Evolutionary conservation across 2,329 filamentous ascomycete species (phyloP).

Genomic region (Mycosphaerella arachidis): DNA sequence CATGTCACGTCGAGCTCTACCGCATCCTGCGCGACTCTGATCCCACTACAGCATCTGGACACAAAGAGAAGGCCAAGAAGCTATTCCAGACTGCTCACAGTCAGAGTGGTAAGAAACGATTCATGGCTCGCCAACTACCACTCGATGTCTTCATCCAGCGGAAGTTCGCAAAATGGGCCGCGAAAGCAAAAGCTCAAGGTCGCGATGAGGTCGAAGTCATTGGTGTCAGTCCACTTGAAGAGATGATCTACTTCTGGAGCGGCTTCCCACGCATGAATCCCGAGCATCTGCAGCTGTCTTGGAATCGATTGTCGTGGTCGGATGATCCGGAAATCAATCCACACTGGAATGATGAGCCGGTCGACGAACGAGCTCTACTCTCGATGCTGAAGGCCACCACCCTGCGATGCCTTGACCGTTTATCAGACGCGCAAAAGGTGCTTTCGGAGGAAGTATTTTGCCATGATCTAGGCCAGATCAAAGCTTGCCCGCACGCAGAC

Average conservation of each 20-base stretch:
- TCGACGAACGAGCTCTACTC: slow-evolving; percentile 61
- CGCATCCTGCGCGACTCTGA: slow-evolving; percentile 51
- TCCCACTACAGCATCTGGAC: slow-evolving; percentile 45
- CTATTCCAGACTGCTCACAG: slow-evolving; percentile 67
- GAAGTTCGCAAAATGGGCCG: slow-evolving; percentile 86
- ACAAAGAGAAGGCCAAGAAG: slow-evolving; percentile 55
- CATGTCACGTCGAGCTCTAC: slow-evolving; percentile 76
- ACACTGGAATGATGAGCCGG: slow-evolving; percentile 48
- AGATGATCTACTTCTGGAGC: slow-evolving; percentile 95
- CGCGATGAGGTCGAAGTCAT: slow-evolving; percentile 73
- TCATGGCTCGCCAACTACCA: slow-evolving; percentile 84
- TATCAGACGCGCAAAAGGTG: slow-evolving; percentile 57
- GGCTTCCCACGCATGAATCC: slow-evolving; percentile 75
- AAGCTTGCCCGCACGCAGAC: slow-evolving; percentile 51
- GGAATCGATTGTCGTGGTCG: slow-evolving; percentile 63
- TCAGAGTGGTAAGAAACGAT: slow-evolving; percentile 76
- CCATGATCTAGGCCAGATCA: slow-evolving; percentile 53
- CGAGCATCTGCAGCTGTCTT: slow-evolving; percentile 59
- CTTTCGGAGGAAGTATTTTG: slow-evolving; percentile 60
- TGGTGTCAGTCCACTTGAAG: slow-evolving; percentile 73
- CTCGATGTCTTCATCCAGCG: slow-evolving; percentile 81
- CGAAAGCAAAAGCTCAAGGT: slow-evolving; percentile 62
- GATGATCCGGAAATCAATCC: slow-evolving; percentile 41
- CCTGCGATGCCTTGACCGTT: slow-evolving; percentile 57
- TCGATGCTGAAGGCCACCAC: slow-evolving; percentile 64